phyloP scores from a whole-genome alignment of 257 asterid genomes.

The Thymus mandschuricus region DNA sequence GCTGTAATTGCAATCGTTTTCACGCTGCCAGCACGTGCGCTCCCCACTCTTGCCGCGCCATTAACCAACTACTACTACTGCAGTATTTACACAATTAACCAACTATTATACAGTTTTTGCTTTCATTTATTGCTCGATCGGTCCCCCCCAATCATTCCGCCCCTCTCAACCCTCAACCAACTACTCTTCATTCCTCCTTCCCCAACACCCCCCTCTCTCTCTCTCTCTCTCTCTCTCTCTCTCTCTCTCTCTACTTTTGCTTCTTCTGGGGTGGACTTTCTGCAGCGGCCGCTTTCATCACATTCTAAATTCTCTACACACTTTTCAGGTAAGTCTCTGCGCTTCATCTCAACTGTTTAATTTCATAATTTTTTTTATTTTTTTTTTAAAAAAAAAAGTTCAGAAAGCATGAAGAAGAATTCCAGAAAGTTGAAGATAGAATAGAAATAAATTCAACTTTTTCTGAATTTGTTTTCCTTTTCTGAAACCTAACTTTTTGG shows the following conservation, averaged over 20 bases:
- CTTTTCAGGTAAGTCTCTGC: constrained; percentile 33
- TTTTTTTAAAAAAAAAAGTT: background rate
- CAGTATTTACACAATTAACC: background rate
- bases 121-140: constrained; percentile 41
- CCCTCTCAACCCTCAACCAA: constrained; percentile 33
- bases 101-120: constrained; percentile 1
- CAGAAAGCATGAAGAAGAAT: background rate
- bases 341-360: background rate
- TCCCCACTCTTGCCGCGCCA: constrained; percentile 63
- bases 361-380: too few species aligned
- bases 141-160: constrained; percentile 43
- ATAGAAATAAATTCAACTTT: background rate
- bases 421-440: constrained; percentile 1
- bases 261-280: background rate
- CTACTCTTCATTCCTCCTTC: constrained; percentile 18
- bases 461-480: background rate
- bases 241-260: background rate
- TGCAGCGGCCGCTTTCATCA: constrained; percentile 29
- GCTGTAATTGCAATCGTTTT: constrained; percentile 18
- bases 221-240: background rate
- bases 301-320: constrained; percentile 26
- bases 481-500: constrained; percentile 20
- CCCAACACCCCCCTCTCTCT: background rate
- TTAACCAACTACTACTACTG: constrained; percentile 15
- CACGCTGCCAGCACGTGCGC: constrained; percentile 50